Conservation (phyloP, 2,329 filamentous ascomycete species). For the Akanthomyces lecanii region DNA sequence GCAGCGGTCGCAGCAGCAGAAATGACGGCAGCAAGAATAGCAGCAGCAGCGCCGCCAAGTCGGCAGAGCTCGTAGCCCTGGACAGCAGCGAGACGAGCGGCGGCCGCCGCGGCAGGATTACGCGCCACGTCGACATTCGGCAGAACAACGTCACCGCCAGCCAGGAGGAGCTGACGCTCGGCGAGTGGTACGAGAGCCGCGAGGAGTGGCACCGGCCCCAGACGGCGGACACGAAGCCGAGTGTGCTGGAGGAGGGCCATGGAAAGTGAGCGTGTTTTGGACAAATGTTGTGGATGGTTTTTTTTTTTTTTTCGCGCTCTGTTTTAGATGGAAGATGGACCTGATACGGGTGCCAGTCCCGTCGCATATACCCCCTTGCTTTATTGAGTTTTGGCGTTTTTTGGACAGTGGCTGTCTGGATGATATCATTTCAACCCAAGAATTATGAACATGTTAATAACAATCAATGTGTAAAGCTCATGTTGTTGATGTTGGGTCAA, state of each 20-base stretch:
- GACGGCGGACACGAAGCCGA: neutral
- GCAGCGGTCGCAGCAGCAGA: neutral
- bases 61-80: neutral
- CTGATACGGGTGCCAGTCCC: neutral
- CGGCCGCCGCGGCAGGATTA: neutral
- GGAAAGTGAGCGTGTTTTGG: neutral
- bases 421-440: no score
- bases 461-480: no score
- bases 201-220: neutral
- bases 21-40: neutral
- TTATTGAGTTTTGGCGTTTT: neutral
- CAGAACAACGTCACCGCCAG: conserved; percentile 1
- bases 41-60: neutral
- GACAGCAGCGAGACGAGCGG: neutral
- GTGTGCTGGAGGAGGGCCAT: neutral
- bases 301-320: neutral
- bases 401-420: neutral
- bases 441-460: no score
- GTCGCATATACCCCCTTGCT: neutral
- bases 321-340: neutral
- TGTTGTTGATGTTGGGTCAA: no score
- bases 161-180: conserved; percentile 16
- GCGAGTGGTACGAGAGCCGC: conserved; percentile 11
- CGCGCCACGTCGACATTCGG: conserved; percentile 6
- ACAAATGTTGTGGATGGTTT: neutral